Base-by-base conservation (phyloP, 352 stramenopile genomes). In the Pythium rishiriense region DNA sequence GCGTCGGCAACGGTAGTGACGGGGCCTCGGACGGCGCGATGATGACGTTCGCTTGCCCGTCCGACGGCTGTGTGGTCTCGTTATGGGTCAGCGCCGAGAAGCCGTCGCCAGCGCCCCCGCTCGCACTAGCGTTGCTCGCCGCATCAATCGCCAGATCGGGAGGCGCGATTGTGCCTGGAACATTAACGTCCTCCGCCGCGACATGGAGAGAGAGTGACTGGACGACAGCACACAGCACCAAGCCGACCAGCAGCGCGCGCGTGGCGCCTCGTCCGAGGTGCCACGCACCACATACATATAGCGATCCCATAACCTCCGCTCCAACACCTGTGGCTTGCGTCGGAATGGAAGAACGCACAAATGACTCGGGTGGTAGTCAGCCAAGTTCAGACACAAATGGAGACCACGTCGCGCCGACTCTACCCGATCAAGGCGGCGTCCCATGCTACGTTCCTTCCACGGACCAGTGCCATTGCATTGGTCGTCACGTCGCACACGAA, bases 381-480 rank as follows among this genome's bases (percentile, higher is more conserved):
- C n/a, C n/a, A n/a, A n/a, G n/a, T n/a, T n/a, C n/a, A n/a, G n/a
- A n/a, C n/a, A n/a, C n/a, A n/a, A n/a, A n/a, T n/a, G n/a, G n/a
- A n/a, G n/a, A 48, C 41, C 41, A 48, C 10, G 41, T n/a, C n/a
- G n/a, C n/a, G n/a, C n/a, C n/a, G 41, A 48, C 41, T 48, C 19
- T 48, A 48, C 41, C 41, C 43, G 5, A 26, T n/a, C n/a, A n/a
- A n/a, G n/a, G n/a, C n/a, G n/a, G n/a, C n/a, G n/a, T n/a, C n/a
- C n/a, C n/a, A n/a, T n/a, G n/a, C n/a, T n/a, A n/a, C n/a, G n/a
- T 50, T 50, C 22, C 22, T 50, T 50, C 43, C 43, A 50, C 43
- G 43, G 43, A 50, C n/a, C n/a, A 25, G 11, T 19, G 22, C 12
- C 5, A 29, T 29, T n/a, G n/a, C n/a, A n/a, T n/a, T n/a, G 43